phyloP scores from a whole-genome alignment of 2,329 filamentous ascomycete genomes.

The Penicillium vulpinum region DNA sequence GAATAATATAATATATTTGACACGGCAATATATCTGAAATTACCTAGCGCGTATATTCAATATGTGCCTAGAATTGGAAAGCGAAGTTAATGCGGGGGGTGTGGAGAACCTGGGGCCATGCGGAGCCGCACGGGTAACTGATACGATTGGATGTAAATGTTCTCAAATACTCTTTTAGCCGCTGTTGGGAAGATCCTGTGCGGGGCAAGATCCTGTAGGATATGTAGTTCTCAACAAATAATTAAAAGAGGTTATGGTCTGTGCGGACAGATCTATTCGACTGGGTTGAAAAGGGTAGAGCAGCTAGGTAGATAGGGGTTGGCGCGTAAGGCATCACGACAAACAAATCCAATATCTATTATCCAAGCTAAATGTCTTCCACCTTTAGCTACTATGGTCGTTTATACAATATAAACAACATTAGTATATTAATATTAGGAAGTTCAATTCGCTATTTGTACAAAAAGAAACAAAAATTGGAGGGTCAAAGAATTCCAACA shows the following conservation, averaged over 20 bases:
- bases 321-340: not conserved
- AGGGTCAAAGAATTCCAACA: not conserved
- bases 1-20: too few species aligned
- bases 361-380: not conserved
- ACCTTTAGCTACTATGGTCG: too few species aligned
- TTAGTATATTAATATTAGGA: not conserved
- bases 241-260: not conserved
- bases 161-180: not conserved
- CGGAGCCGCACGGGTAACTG: constrained; percentile 13
- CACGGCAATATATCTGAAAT: too few species aligned
- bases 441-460: not conserved
- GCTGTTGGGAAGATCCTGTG: too few species aligned
- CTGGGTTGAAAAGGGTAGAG: too few species aligned
- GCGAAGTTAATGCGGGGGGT: constrained; percentile 10
- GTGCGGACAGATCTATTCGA: too few species aligned
- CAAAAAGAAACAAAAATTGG: not conserved
- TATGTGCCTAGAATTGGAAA: not conserved
- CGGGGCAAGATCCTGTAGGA: too few species aligned
- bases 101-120: too few species aligned
- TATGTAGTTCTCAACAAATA: too few species aligned
- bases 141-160: not conserved
- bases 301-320: too few species aligned
- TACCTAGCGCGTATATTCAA: too few species aligned
- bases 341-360: not conserved
- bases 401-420: too few species aligned